Percentiles rank a stretch among this genome's conserved stretches.
phyloP scores from a whole-genome alignment of 2,329 filamentous ascomycete genomes.

The Botrytis hyacinthi region DNA sequence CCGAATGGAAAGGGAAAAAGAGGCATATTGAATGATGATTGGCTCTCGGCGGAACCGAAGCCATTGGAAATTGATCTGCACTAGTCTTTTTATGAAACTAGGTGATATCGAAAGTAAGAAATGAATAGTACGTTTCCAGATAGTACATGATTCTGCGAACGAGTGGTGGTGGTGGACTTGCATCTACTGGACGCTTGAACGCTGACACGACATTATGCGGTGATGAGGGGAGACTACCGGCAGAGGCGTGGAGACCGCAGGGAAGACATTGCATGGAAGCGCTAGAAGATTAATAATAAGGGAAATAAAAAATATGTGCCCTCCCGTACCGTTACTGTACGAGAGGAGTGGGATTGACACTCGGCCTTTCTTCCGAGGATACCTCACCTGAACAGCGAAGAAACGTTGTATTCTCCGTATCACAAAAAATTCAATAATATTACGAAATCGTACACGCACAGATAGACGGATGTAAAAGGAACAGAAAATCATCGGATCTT shows the following conservation, averaged over 20 bases:
- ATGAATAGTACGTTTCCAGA: conserved; percentile 13
- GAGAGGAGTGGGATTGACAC: conserved; percentile 2
- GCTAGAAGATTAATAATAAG: conserved; percentile 20
- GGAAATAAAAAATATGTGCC: conserved; percentile 3
- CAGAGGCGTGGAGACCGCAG: conserved; percentile 15
- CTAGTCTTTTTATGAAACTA: background rate
- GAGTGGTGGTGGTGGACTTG: conserved; percentile 15
- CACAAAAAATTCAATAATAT: background rate
- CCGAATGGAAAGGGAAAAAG: conserved; percentile 4
- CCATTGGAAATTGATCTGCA: background rate
- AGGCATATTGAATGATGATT: conserved; percentile 4
- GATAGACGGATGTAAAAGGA: too few species aligned
- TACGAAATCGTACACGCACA: background rate
- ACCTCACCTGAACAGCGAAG: conserved; percentile 3
- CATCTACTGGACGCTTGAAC: conserved; percentile 10
- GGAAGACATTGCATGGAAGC: conserved; percentile 16
- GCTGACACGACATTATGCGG: conserved; percentile 19
- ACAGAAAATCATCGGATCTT: background rate
- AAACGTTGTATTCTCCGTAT: conserved; percentile 5
- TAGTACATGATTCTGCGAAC: conserved; percentile 14
- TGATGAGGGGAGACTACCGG: conserved; percentile 18
- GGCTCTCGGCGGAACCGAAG: background rate
- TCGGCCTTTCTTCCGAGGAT: conserved; percentile 6
- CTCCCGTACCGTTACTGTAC: conserved; percentile 11
- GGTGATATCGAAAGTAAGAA: background rate